A percentile compares a stretch with the other conserved stretches of the same genome.
Evolutionary conservation across 2,329 filamentous ascomycete genomes (phyloP).

Genomic region (Colletotrichum siamense): DNA sequence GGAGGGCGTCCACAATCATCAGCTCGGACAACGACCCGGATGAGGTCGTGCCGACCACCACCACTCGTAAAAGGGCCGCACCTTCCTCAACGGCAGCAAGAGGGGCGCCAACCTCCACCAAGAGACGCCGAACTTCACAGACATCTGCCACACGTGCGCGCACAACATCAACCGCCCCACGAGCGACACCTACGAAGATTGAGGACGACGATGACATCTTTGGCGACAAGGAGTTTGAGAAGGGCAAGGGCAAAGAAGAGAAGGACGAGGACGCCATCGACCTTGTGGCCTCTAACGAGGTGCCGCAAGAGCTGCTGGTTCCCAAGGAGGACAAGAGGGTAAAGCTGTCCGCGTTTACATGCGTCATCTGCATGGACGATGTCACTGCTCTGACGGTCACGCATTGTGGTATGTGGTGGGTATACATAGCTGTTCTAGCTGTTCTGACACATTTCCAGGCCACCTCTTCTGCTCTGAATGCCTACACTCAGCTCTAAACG

Average conservation of each 20-base stretch:
- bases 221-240: constrained; percentile 22
- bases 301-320: constrained; percentile 48
- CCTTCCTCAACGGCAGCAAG: constrained; percentile 8
- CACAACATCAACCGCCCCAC: constrained; percentile 30
- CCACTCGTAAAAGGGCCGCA: constrained; percentile 16
- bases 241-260: constrained; percentile 28
- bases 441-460: constrained; percentile 42
- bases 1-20: constrained; percentile 13
- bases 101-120: background rate
- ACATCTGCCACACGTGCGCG: constrained; percentile 11
- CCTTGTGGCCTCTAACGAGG: constrained; percentile 47
- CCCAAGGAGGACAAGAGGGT: constrained; percentile 53
- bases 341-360: constrained; percentile 65
- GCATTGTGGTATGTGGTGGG: constrained; percentile 63
- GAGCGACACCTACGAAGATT: background rate
- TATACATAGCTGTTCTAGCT: background rate
- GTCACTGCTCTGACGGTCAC: constrained; percentile 64
- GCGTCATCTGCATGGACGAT: constrained; percentile 72
- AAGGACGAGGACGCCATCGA: constrained; percentile 40
- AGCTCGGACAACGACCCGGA: constrained; percentile 15
- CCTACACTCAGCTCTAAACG: constrained; percentile 64
- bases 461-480: constrained; percentile 70
- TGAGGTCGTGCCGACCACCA: constrained; percentile 3
- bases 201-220: constrained; percentile 32
- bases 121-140: constrained; percentile 20